These are phyloP conservation scores for Dendrocalamus latiflorus DNA, from an alignment of 202 grass and related monocot species.

Conservation along the genomic window DNA sequence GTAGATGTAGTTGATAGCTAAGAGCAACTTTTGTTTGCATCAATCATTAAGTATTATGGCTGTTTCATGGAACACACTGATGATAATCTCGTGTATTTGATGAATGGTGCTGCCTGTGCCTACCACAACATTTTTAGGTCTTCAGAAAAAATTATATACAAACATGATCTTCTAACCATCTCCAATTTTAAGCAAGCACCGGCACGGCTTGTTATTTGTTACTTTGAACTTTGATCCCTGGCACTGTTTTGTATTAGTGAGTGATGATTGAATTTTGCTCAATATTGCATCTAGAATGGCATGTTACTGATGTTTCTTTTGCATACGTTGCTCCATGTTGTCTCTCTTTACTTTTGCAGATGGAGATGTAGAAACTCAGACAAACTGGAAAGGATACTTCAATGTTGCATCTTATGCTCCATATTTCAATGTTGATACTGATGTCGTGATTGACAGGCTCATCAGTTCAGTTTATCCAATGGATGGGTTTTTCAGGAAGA, in stretches of 20 bases:
- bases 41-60: background rate
- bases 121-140: background rate
- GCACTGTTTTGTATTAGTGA: background rate
- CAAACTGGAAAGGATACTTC: slow-evolving; percentile 88
- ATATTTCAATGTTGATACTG: slow-evolving; percentile 94
- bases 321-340: background rate
- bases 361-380: slow-evolving; percentile 61
- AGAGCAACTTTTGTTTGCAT: background rate
- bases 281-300: background rate
- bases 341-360: slow-evolving; percentile 39
- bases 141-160: background rate
- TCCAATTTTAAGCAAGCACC: background rate
- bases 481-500: slow-evolving; percentile 84
- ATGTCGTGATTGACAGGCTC: slow-evolving; percentile 83
- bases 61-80: background rate
- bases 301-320: slow-evolving; percentile 3
- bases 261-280: background rate
- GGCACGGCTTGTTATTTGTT: background rate
- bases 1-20: background rate
- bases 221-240: slow-evolving; percentile 1
- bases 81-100: background rate
- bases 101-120: background rate
- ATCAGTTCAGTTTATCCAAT: slow-evolving; percentile 75
- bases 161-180: slow-evolving; percentile 9
- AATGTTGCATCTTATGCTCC: slow-evolving; percentile 82